Evolutionary conservation across 2,329 filamentous ascomycete species (phyloP), one percentile per base, ranked within the genome.

Genomic region (Chaetomium globosum): DNA sequence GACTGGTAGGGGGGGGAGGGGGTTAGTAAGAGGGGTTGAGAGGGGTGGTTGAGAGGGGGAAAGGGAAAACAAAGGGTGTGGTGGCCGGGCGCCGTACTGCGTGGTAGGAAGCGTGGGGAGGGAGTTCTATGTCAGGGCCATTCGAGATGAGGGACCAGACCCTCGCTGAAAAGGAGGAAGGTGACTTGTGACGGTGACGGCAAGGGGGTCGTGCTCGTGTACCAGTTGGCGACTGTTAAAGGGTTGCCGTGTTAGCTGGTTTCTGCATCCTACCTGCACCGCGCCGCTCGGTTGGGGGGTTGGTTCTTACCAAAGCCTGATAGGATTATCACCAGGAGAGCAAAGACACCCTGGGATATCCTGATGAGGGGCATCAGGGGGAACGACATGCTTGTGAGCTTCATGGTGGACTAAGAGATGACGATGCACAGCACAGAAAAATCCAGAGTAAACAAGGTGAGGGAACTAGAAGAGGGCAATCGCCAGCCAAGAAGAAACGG

Each of bases 141-240:
- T 87, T 73, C 9, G 85, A 86, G 61, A 86, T 28, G 46, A 87
- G 73, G 31, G 85, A 84, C 71, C 84, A 81, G 52, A 84, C 68
- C 1, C 84, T n/a, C 81, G 30, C 78, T 78, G 71, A 85, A 84
- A 71, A 88, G 76, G 67, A 88, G 75, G 74, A 87, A 87, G 77
- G 82, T 83, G 75, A 88, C 76, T 67, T 85, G 81, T 3, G 80
- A 77, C 0, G 86, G 86, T n/a, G 85, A 81, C 21, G 80, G 70
- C 3, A 80, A 81, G 68, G 81, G 78, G 71, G 83, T 89, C 71
- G 85, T 78, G 66, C 75, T 77, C 73, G 83, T 80, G 74, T 86
- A 87, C 83, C 84, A 88, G 75, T 87, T 80, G 69, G 83, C 79
- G 63, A 88, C 86, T 88, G 63, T 65, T 23, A 2, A 23, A n/a